phyloP scores from a whole-genome alignment of 1,284 basidiomycete genomes.

The Malassezia obtusa region DNA sequence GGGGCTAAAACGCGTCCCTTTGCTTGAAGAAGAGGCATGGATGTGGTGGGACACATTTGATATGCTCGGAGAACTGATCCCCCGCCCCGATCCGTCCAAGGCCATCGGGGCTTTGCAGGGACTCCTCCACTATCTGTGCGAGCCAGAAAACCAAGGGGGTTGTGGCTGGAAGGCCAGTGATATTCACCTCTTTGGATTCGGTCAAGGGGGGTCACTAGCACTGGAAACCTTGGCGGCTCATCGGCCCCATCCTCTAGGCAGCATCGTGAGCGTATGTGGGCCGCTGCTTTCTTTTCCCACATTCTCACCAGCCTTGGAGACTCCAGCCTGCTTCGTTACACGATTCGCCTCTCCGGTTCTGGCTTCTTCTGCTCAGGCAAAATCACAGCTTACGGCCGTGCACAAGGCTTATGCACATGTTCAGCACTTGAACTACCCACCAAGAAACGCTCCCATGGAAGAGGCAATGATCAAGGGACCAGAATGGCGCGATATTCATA shows the following conservation, averaged over 20 bases:
- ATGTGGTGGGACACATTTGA: slow-evolving; percentile 85
- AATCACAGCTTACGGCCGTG: background rate
- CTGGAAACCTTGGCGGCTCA: slow-evolving; percentile 59
- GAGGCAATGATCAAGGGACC: slow-evolving; percentile 10
- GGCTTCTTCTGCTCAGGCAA: background rate
- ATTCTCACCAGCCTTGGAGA: slow-evolving; percentile 3
- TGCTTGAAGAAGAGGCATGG: slow-evolving; percentile 54
- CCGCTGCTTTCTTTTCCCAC: slow-evolving; percentile 20
- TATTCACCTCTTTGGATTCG: slow-evolving; percentile 81
- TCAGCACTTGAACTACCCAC: slow-evolving; percentile 5
- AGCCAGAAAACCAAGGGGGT: slow-evolving; percentile 38
- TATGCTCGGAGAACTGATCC: slow-evolving; percentile 57
- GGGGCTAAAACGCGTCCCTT: slow-evolving; percentile 71
- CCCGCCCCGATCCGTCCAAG: slow-evolving; percentile 62
- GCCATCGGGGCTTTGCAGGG: slow-evolving; percentile 56
- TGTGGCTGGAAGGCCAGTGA: slow-evolving; percentile 60
- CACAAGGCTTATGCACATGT: slow-evolving; percentile 5
- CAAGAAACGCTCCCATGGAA: background rate
- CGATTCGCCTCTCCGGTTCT: background rate
- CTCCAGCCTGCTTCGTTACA: slow-evolving; percentile 4
- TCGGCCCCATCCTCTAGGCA: slow-evolving; percentile 46
- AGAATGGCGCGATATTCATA: slow-evolving; percentile 28
- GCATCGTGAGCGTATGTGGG: slow-evolving; percentile 23
- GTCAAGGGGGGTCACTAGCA: slow-evolving; percentile 72
- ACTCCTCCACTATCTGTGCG: slow-evolving; percentile 56